Percentiles rank a stretch among this genome's conserved stretches.
phyloP scores from a whole-genome alignment of 768 basidiomycete species.

The Suillus weaverae region DNA sequence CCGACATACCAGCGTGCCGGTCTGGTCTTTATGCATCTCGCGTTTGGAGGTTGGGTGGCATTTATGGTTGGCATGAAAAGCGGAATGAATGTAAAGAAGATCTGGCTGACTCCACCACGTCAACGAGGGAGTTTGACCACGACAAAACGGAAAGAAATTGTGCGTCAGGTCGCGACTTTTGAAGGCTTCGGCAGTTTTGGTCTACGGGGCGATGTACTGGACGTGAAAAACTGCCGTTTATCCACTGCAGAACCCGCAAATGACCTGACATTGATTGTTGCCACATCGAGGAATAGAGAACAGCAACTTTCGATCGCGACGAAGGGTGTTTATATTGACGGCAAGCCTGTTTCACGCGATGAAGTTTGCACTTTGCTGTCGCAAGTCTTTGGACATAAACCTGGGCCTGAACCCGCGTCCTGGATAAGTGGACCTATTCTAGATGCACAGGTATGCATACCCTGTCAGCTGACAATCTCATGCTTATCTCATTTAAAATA shows the following conservation, averaged over 20 bases:
- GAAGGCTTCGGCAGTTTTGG: slow-evolving; percentile 20
- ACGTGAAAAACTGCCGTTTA: slow-evolving; percentile 5
- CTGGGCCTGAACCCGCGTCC: background rate
- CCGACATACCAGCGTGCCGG: slow-evolving; percentile 31
- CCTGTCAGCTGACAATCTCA: background rate
- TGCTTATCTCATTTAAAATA: background rate
- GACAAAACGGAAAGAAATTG: background rate
- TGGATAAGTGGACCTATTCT: slow-evolving; percentile 4
- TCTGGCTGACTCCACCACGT: slow-evolving; percentile 34
- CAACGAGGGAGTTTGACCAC: slow-evolving; percentile 5
- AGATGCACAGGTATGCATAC: background rate
- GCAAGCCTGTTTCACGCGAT: slow-evolving; percentile 19
- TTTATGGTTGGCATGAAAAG: slow-evolving; percentile 26
- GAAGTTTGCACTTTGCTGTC: slow-evolving; percentile 20
- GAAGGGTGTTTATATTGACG: slow-evolving; percentile 27
- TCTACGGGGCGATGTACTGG: slow-evolving; percentile 8
- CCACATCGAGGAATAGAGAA: background rate
- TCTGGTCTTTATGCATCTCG: slow-evolving; percentile 28
- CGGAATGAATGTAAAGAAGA: slow-evolving; percentile 29
- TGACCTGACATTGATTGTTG: slow-evolving; percentile 6
- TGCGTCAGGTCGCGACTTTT: background rate
- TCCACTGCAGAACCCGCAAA: background rate
- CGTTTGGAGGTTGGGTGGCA: slow-evolving; percentile 29
- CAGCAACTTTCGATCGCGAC: slow-evolving; percentile 13
- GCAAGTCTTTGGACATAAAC: slow-evolving; percentile 10